Percentiles rank a stretch among this genome's conserved stretches.
Conservation (phyloP, 352 stramenopile genomes). For the Phytophthora kernoviae region DNA sequence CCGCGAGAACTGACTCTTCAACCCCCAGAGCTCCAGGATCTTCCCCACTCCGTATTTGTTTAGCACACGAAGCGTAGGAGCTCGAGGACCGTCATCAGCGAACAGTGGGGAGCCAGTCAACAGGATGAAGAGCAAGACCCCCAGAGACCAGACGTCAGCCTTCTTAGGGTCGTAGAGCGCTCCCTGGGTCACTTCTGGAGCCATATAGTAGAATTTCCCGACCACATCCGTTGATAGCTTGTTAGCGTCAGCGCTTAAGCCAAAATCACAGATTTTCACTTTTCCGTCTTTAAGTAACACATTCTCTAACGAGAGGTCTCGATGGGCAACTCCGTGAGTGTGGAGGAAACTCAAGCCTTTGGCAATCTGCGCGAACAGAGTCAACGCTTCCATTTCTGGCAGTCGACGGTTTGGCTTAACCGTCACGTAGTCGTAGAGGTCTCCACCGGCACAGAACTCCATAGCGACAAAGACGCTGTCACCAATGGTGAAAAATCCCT, state of each 20-base stretch:
- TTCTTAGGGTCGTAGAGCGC: conserved; percentile 40
- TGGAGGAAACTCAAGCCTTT: conserved; percentile 56
- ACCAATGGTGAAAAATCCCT: conserved; percentile 45
- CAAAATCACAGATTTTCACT: conserved; percentile 70
- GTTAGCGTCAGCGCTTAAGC: conserved; percentile 49
- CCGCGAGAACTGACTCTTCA: conserved; percentile 34
- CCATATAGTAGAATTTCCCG: conserved; percentile 82
- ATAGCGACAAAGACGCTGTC: conserved; percentile 61
- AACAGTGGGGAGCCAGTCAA: conserved; percentile 57
- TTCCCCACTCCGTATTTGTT: conserved; percentile 54
- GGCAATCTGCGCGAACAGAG: conserved; percentile 43
- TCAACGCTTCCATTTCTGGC: conserved; percentile 41
- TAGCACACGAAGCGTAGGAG: conserved; percentile 50
- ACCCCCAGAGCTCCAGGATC: conserved; percentile 60
- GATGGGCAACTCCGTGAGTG: conserved; percentile 50
- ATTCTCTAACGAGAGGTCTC: conserved; percentile 68
- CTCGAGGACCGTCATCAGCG: conserved; percentile 30
- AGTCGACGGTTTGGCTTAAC: conserved; percentile 32
- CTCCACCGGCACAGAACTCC: conserved; percentile 67
- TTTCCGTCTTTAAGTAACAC: conserved; percentile 45
- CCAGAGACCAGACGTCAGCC: conserved; percentile 62
- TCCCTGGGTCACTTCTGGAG: conserved; percentile 50
- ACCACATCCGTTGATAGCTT: conserved; percentile 44
- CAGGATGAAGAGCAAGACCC: conserved; percentile 67
- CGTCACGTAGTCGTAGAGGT: conserved; percentile 61